Percentiles rank a stretch among this genome's conserved stretches.
phyloP scores from a whole-genome alignment of 2,329 filamentous ascomycete species.

The Emydomyces testavorans region DNA sequence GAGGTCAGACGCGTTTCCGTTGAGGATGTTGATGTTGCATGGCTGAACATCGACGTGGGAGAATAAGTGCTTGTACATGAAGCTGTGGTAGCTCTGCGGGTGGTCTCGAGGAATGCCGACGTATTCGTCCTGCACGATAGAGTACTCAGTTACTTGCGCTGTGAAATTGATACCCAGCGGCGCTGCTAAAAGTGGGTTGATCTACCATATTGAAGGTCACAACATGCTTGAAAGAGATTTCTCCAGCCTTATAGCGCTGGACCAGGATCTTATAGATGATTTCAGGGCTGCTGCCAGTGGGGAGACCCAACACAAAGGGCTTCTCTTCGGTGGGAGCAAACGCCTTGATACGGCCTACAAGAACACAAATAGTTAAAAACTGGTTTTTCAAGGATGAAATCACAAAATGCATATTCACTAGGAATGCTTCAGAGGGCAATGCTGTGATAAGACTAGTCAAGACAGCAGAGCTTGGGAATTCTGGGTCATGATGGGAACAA shows the following conservation, averaged over 20 bases:
- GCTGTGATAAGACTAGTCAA: too few relatives aligned
- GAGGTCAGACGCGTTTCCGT: slow-evolving; percentile 66
- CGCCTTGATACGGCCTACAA: slow-evolving; percentile 59
- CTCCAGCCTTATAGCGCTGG: slow-evolving; percentile 30
- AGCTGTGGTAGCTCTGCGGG: slow-evolving; percentile 76
- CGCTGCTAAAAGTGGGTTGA: slow-evolving; percentile 13
- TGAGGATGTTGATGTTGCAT: slow-evolving; percentile 70
- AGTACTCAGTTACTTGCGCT: slow-evolving; percentile 3
- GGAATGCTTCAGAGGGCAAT: too few relatives aligned
- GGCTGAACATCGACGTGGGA: slow-evolving; percentile 72
- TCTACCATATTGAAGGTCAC: slow-evolving; percentile 82
- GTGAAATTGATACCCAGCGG: not conserved
- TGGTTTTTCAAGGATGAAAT: slow-evolving; percentile 3
- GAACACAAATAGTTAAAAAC: not conserved
- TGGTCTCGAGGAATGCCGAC: slow-evolving; percentile 73
- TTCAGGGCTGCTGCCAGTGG: slow-evolving; percentile 71
- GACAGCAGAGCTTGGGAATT: too few relatives aligned
- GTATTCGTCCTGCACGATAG: slow-evolving; percentile 58
- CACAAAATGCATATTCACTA: slow-evolving; percentile 4
- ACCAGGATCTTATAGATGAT: slow-evolving; percentile 68
- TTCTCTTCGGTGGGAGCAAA: slow-evolving; percentile 60
- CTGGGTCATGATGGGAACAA: slow-evolving; percentile 5
- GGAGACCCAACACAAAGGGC: slow-evolving; percentile 72
- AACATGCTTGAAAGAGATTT: slow-evolving; percentile 78
- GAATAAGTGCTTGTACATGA: slow-evolving; percentile 92